Conservation (phyloP, 768 basidiomycete species). For the Kwoniella newhampshirensis region DNA sequence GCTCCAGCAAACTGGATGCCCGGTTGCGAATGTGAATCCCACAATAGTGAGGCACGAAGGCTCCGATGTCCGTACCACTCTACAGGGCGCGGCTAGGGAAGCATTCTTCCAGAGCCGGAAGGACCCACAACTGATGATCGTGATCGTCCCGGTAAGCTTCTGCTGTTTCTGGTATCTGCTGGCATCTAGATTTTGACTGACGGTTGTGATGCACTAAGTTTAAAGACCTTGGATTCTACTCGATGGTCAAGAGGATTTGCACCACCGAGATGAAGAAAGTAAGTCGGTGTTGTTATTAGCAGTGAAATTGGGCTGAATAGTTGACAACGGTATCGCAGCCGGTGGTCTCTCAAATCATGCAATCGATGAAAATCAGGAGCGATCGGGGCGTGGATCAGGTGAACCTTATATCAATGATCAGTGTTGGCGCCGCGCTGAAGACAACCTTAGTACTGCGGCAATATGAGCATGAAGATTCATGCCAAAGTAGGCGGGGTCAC, state of each 20-base stretch:
- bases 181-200: too few species aligned
- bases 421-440: not conserved
- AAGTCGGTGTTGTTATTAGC: not conserved
- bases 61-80: constrained; percentile 21
- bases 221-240: constrained; percentile 24
- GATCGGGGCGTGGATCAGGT: constrained; percentile 35
- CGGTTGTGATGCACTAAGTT: too few species aligned
- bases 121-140: constrained; percentile 45
- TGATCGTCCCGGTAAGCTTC: constrained; percentile 42
- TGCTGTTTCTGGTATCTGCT: too few species aligned
- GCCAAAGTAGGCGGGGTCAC: constrained; percentile 52
- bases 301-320: not conserved
- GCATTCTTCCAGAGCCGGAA: constrained; percentile 29
- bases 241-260: constrained; percentile 1
- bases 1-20: constrained; percentile 14
- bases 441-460: not conserved
- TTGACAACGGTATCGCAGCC: constrained; percentile 17
- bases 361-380: constrained; percentile 24
- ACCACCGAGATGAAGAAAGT: constrained; percentile 5
- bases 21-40: constrained; percentile 32
- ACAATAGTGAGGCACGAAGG: constrained; percentile 9
- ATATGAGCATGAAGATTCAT: constrained; percentile 49
- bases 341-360: constrained; percentile 46
- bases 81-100: constrained; percentile 23
- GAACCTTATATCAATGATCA: not conserved